phyloP scores from a whole-genome alignment of 192 early-diverging fungal species.

The Linnemannia exigua region DNA sequence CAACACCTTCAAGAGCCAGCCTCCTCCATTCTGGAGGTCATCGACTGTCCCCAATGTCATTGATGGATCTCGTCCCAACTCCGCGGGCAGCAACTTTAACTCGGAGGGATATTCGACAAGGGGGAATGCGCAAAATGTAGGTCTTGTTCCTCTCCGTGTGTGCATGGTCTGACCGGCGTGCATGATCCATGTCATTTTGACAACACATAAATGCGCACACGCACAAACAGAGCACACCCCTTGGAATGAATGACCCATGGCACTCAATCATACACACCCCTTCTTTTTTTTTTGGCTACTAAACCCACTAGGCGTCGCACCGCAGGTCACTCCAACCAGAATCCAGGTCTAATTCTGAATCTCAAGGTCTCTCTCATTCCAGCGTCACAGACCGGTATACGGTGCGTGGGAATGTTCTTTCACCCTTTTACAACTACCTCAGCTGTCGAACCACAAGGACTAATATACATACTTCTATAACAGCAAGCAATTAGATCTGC shows the following conservation, averaged over 20 bases:
- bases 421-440: not conserved
- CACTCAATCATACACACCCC: not conserved
- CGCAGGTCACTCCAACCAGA: constrained; percentile 38
- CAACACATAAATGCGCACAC: not conserved
- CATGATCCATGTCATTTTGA: not conserved
- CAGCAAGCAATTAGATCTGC: constrained; percentile 35
- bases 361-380: not conserved
- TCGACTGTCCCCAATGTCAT: constrained; percentile 25
- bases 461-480: not conserved
- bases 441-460: not conserved
- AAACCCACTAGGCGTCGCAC: not conserved
- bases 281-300: not conserved
- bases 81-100: constrained; percentile 21
- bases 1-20: not conserved
- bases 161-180: not conserved
- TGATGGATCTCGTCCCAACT: constrained; percentile 18
- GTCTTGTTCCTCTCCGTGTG: not conserved
- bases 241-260: not conserved
- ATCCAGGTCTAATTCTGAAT: constrained; percentile 16
- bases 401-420: constrained; percentile 10
- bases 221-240: not conserved
- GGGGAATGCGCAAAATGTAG: constrained; percentile 14
- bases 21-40: constrained; percentile 24
- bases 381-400: constrained; percentile 44
- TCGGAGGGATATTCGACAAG: constrained; percentile 16